Conservation (phyloP, 345 rosid species). For the Sonneratia caseolaris region DNA sequence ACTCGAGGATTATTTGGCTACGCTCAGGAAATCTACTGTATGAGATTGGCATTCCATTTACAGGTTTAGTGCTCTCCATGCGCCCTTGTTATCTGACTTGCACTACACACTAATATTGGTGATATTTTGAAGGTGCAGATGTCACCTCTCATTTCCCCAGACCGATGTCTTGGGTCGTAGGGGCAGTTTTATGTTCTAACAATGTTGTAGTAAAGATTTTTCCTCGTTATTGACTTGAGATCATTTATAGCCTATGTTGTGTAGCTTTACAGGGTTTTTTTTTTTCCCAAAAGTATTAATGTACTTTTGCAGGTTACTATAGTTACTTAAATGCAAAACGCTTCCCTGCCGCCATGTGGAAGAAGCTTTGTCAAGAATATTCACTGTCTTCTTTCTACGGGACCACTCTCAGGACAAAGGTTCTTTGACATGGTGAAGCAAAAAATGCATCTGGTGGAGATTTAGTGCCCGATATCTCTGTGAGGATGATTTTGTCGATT, state of each 20-base stretch:
- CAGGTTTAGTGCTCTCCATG: background rate
- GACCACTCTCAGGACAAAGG: conserved; percentile 47
- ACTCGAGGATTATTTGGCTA: no score
- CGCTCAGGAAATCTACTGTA: background rate
- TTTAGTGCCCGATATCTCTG: conserved; percentile 50
- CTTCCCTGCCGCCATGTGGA: conserved; percentile 81
- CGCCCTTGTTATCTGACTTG: background rate
- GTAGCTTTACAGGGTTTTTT: background rate
- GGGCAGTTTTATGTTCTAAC: background rate
- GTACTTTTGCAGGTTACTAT: conserved; percentile 47
- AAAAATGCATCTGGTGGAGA: conserved; percentile 63
- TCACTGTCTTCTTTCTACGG: conserved; percentile 69
- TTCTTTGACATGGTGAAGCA: conserved; percentile 81
- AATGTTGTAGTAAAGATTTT: background rate
- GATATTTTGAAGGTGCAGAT: conserved; percentile 60
- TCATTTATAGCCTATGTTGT: background rate
- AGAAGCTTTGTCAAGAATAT: conserved; percentile 67
- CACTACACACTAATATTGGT: conserved; percentile 11
- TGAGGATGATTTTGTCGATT: no score
- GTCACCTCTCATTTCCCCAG: background rate
- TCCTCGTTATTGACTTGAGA: background rate
- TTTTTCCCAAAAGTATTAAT: background rate
- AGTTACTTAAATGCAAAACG: conserved; percentile 82
- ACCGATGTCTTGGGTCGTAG: background rate
- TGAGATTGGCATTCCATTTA: background rate